phyloP scores from a whole-genome alignment of 2,329 filamentous ascomycete genomes.

The Diaporthe aspalathi region DNA sequence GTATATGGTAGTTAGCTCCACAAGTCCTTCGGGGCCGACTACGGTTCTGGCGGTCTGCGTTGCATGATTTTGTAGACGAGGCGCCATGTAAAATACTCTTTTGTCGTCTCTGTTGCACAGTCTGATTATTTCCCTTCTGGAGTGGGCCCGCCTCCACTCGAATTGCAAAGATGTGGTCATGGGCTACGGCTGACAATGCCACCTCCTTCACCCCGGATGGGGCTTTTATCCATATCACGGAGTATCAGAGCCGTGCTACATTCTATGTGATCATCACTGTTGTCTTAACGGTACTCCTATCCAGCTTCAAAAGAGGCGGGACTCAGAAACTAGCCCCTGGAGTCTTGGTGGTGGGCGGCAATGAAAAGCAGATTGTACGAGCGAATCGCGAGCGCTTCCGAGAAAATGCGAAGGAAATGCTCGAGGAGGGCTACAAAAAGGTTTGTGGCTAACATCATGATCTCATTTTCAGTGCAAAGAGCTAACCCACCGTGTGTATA shows the following conservation, averaged over 20 bases:
- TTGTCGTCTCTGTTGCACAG: not conserved
- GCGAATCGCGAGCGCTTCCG: slow-evolving; percentile 17
- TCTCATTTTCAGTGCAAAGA: not conserved
- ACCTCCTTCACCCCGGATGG: not conserved
- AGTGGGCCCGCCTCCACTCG: not conserved
- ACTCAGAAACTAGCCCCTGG: slow-evolving; percentile 1
- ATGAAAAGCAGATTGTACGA: not conserved
- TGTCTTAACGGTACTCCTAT: not conserved
- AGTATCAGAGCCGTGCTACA: not conserved
- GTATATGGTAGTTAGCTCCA: not conserved
- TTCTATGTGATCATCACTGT: not conserved
- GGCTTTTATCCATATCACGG: not conserved
- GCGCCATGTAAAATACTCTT: too few relatives aligned
- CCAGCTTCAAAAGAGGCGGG: not conserved
- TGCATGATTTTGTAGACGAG: not conserved
- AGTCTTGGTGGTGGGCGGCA: slow-evolving; percentile 13
- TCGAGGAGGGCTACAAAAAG: slow-evolving; percentile 14
- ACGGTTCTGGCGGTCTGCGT: not conserved
- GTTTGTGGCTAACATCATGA: not conserved
- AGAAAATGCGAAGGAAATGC: slow-evolving; percentile 9
- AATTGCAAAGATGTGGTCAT: slow-evolving; percentile 5
- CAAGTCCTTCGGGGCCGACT: not conserved
- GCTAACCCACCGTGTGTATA: not conserved
- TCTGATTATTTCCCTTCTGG: not conserved
- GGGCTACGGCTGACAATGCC: slow-evolving; percentile 7